Conservation (phyloP, 345 rosid species). For the Eucalyptus curtisii region DNA sequence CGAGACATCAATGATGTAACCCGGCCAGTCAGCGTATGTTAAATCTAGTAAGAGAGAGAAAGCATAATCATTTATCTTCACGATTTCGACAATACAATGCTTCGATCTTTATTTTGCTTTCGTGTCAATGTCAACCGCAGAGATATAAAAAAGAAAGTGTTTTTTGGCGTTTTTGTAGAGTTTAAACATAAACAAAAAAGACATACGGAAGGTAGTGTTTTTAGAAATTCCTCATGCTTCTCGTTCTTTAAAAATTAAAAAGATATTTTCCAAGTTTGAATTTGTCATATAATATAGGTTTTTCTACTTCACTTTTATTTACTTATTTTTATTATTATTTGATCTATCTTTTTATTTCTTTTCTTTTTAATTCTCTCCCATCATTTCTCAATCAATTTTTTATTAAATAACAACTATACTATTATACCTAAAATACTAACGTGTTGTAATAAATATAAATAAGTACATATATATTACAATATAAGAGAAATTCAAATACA, state of each 20-base stretch:
- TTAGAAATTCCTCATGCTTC: not conserved
- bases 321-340: not conserved
- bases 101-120: rapidly evolving
- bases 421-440: not conserved
- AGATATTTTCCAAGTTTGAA: not conserved
- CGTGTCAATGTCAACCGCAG: rapidly evolving
- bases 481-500: not conserved
- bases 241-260: not conserved
- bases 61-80: not conserved
- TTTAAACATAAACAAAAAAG: not conserved
- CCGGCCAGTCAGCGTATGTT: rapidly evolving
- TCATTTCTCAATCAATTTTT: rapidly evolving
- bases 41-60: not conserved
- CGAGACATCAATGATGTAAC: rapidly evolving
- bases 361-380: not conserved
- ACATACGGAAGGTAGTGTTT: not conserved
- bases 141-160: too few relatives aligned
- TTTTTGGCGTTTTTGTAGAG: not conserved
- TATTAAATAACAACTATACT: not conserved
- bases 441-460: not conserved
- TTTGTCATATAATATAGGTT: not conserved
- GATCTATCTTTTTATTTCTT: not conserved
- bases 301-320: not conserved
- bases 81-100: rapidly evolving
- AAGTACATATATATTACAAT: not conserved